Evolutionary conservation across 768 basidiomycete genomes (phyloP).

Genomic region (Steccherinum ochraceum): DNA sequence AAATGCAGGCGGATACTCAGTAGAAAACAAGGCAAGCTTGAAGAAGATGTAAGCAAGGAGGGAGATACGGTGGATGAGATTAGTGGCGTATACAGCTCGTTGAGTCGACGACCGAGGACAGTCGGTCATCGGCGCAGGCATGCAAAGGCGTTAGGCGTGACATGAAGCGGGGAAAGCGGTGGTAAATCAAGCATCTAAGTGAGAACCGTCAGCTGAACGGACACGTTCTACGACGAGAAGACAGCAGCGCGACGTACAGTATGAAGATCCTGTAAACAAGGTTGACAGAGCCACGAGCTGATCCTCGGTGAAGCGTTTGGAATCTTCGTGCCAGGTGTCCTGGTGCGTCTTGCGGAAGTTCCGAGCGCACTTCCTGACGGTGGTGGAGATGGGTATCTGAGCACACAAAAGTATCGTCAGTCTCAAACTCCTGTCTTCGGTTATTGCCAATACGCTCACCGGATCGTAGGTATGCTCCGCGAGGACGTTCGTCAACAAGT

Average conservation of each 20-base stretch:
- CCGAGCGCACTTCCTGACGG: slow-evolving; percentile 73
- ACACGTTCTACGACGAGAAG: background rate
- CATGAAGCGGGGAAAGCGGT: too few species aligned
- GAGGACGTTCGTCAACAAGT: slow-evolving; percentile 69
- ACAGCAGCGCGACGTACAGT: slow-evolving; percentile 43
- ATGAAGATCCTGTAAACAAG: slow-evolving; percentile 80
- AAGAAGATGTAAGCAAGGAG: too few species aligned
- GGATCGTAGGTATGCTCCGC: slow-evolving; percentile 86
- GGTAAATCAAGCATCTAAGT: background rate
- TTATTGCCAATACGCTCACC: slow-evolving; percentile 27
- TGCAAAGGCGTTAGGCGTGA: too few species aligned
- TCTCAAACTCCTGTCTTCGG: background rate
- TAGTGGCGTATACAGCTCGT: too few species aligned
- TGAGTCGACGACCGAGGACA: too few species aligned
- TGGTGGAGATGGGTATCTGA: slow-evolving; percentile 78
- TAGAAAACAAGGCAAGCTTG: too few species aligned
- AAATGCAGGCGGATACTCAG: too few species aligned
- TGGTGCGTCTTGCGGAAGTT: slow-evolving; percentile 80
- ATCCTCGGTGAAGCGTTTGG: slow-evolving; percentile 79
- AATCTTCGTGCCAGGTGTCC: slow-evolving; percentile 89
- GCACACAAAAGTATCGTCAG: slow-evolving; percentile 9
- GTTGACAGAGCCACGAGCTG: slow-evolving; percentile 78
- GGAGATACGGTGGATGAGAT: too few species aligned
- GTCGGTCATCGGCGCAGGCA: too few species aligned
- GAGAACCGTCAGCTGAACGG: background rate